phyloP scores from a whole-genome alignment of 108 stramenopile species.

The Pinguiococcus pyrenoidosus region DNA sequence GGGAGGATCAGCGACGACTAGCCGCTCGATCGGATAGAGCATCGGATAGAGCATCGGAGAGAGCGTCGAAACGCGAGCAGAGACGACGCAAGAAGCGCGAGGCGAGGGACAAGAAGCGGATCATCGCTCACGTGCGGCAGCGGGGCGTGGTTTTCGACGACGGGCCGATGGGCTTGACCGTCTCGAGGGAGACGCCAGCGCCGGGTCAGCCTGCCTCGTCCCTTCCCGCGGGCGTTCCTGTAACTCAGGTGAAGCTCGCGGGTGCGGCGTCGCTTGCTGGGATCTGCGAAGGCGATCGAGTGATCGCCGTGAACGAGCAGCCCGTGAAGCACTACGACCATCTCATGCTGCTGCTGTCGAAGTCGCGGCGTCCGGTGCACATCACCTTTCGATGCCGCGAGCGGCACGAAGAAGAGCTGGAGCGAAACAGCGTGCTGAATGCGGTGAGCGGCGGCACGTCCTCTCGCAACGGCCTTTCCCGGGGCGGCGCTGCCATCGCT shows the following conservation, averaged over 20 bases:
- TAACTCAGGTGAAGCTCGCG: background rate
- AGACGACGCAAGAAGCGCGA: too few species aligned
- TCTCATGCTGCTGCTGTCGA: background rate
- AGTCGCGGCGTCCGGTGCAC: background rate
- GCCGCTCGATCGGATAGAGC: too few species aligned
- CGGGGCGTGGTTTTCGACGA: background rate
- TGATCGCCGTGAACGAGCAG: background rate
- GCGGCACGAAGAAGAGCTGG: background rate
- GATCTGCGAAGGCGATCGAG: background rate
- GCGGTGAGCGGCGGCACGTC: background rate
- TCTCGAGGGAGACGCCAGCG: background rate
- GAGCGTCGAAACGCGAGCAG: too few species aligned
- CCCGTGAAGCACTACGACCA: background rate
- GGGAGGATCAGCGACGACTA: too few species aligned
- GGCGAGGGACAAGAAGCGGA: too few species aligned
- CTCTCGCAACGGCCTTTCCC: background rate
- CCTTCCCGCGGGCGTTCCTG: too few species aligned
- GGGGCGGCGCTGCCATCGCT: background rate
- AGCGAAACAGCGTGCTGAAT: background rate
- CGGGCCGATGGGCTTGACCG: background rate
- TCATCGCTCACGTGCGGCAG: too few species aligned
- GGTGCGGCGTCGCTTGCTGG: background rate
- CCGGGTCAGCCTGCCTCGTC: too few species aligned
- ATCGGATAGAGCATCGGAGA: too few species aligned
- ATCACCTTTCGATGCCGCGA: background rate